phyloP scores from a whole-genome alignment of 1,284 basidiomycete genomes.

The Cutaneotrichosporon spelunceum region DNA sequence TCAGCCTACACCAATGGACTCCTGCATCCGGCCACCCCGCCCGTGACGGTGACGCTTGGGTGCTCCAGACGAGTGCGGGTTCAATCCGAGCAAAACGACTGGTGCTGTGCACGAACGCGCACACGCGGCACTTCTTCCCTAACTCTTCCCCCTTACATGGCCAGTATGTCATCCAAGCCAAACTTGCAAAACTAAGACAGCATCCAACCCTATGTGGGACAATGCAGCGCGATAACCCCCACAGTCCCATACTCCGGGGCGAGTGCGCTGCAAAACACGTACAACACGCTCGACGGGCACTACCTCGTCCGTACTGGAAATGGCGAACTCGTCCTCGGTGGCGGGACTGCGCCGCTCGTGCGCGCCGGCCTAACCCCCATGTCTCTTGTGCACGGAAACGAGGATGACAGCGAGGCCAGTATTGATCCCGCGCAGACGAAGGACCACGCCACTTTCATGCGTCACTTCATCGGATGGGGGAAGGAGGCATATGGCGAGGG shows the following conservation, averaged over 20 bases:
- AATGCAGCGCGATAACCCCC: constrained; percentile 35
- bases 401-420: constrained; percentile 26
- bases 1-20: constrained; percentile 30
- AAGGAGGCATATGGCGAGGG: constrained; percentile 31
- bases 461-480: constrained; percentile 28
- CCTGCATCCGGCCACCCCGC: constrained; percentile 22
- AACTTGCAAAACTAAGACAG: constrained; percentile 13
- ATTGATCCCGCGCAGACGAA: constrained; percentile 10
- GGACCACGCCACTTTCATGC: constrained; percentile 26
- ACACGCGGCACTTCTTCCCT: constrained; percentile 32
- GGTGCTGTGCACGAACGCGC: constrained; percentile 35
- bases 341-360: constrained; percentile 17
- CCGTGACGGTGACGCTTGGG: constrained; percentile 13
- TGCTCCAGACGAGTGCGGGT: constrained; percentile 24
- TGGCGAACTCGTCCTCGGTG: constrained; percentile 26
- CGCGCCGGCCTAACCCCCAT: constrained; percentile 12
- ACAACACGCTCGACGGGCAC: constrained; percentile 27
- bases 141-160: constrained; percentile 9
- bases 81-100: constrained; percentile 25
- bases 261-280: constrained; percentile 23
- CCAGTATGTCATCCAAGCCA: constrained; percentile 8
- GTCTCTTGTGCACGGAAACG: constrained; percentile 16
- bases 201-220: constrained; percentile 25
- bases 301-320: constrained; percentile 27
- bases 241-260: constrained; percentile 25